Base-by-base conservation (phyloP, 257 asterid genomes). In the Jasminum sambac region DNA sequence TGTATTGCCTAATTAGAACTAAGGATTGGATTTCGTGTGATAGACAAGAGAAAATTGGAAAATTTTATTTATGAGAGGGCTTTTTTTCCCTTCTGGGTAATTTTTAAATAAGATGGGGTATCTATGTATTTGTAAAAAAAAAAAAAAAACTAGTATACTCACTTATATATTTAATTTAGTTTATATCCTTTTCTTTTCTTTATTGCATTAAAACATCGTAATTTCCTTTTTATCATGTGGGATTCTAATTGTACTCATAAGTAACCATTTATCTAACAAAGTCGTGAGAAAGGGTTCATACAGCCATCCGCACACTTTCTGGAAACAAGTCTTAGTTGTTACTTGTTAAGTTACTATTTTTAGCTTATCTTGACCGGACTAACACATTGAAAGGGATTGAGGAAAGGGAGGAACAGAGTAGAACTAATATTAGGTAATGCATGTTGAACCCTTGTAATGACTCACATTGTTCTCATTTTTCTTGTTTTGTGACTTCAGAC, bases 391-490 rank as follows among this genome's bases (percentile, higher is more conserved):
- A 58, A 36, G 16, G 64, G 52, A 61, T 34, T 64, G 13, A 24
- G n/a, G 17, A 37, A 46, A 64, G n/a, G 71, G 44, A 25, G 4
- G 24, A 60, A 37, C 64, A 41, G 39, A 26, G 55, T 11, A 58
- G 64, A 72, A 26, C n/a, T 21, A 16, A 41, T 48, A 13, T 1
- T 11, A n/a, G 25, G 59, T 50, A 17, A 19, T 65, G 21, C 67
- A 44, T 37, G 71, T 63, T 4, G 34, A 37, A 68, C 11, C 63
- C 30, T 34, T 26, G n/a, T 43, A 48, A 36, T 42, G 63, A 11
- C 11, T 65, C 42, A 39, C 59, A 41, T 70, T 59, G 30, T 16
- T 65, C 42, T 48, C 59, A 41, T 70, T 59, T 39, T 72, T 52
- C 65, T 65, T 19, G 48, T 38, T 12, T 38, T 21, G 68, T 36